Percentiles rank a stretch among this genome's conserved stretches.
phyloP scores from a whole-genome alignment of 768 basidiomycete species.

The Sarcomyxa edulis region DNA sequence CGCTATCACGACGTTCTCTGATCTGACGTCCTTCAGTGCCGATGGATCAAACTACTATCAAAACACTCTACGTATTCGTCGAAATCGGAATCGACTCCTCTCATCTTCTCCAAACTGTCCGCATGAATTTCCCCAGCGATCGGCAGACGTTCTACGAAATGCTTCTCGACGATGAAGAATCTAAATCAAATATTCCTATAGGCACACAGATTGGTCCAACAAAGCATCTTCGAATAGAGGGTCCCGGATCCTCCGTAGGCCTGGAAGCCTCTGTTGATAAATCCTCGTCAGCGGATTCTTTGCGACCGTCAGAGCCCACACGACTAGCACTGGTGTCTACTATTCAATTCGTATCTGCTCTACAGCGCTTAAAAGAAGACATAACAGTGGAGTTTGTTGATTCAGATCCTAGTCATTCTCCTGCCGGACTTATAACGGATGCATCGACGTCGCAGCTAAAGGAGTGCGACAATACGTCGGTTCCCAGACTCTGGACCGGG shows the following conservation, averaged over 20 bases:
- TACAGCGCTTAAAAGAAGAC: constrained; percentile 83
- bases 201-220: constrained; percentile 44
- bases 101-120: constrained; percentile 80
- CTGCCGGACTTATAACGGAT: not conserved
- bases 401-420: not conserved
- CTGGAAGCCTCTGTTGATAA: not conserved
- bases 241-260: constrained; percentile 13
- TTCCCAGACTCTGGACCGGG: constrained; percentile 43
- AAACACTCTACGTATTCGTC: constrained; percentile 96
- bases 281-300: not conserved
- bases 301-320: constrained; percentile 34
- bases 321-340: constrained; percentile 91
- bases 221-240: constrained; percentile 60
- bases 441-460: not conserved
- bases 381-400: constrained; percentile 38
- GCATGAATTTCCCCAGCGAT: constrained; percentile 84
- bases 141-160: constrained; percentile 59
- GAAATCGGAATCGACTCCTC: constrained; percentile 89
- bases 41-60: constrained; percentile 88
- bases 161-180: constrained; percentile 53
- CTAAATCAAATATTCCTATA: constrained; percentile 33
- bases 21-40: constrained; percentile 58
- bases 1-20: constrained; percentile 1
- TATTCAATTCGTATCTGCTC: constrained; percentile 93
- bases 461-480: not conserved